Evolutionary conservation across 495 filamentous ascomycete species (phyloP), one percentile per base, ranked within the genome.

Genomic region (Tuber magnatum): DNA sequence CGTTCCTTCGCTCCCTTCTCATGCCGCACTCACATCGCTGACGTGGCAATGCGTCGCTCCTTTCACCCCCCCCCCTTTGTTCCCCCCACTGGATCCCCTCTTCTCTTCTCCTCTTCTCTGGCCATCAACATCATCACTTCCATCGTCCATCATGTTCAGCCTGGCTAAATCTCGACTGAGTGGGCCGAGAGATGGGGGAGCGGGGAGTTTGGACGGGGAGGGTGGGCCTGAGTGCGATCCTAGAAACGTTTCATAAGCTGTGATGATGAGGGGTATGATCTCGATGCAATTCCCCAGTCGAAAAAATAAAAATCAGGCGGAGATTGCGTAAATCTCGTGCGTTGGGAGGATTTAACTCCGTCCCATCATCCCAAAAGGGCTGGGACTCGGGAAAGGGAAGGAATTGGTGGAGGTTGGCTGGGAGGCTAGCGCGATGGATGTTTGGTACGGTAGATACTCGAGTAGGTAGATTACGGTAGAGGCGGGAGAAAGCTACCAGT

Each of bases 21-120:
- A 65, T 65, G 56, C 56, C 35, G 28, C 56, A 65, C 56, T 35
- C 28, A 65, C 56, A 35, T 65, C 56, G 28, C 56, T 65, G 56
- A 65, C 56, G 56, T 65, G 56, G 56, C 56, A 65, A 65, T 65
- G 56, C 56, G 28, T 65, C 56, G 56, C 51, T 61, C 56, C 28
- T 35, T 65, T 65, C 56, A 65, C 56, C 56, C 56, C 56, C 56
- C 56, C 51, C n/a, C 51, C n/a, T 28, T 61, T 32, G 10, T 28
- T 61, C 51, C 51, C 51, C 51, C 51, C 51, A 61, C 51, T 32
- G n/a, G 10, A n/a, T 5, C 51, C 51, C 51, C 51, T 61, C 51
- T 61, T 61, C 51, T 61, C 51, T 32, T 61, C 51, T 61, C 51
- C 51, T 56, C 48, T 56, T 56, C 48, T 56, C 48, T 56, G 48